Percentiles rank a stretch among this genome's conserved stretches.
phyloP scores from a whole-genome alignment of 495 filamentous ascomycete species.

The Geoglossum glabrum region DNA sequence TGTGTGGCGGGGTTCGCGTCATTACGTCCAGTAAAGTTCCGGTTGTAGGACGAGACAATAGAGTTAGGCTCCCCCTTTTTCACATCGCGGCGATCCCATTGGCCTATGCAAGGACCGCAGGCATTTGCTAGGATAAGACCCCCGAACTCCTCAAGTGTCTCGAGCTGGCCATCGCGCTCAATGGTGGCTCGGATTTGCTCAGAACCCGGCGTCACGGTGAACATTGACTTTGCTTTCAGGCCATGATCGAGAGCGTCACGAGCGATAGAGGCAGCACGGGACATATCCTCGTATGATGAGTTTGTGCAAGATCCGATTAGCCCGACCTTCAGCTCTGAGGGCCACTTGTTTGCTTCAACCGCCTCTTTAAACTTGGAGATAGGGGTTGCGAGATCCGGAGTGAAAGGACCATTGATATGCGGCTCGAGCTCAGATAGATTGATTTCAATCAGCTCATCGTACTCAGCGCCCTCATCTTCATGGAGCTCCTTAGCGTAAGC shows the following conservation, averaged over 20 bases:
- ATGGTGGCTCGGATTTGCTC: conserved; percentile 97
- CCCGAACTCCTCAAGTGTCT: conserved; percentile 94
- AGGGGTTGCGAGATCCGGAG: conserved; percentile 94
- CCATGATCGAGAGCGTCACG: conserved; percentile 87
- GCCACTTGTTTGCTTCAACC: conserved; percentile 87
- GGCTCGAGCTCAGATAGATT: conserved; percentile 90
- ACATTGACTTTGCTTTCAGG: conserved; percentile 79
- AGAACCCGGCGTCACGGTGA: conserved; percentile 89
- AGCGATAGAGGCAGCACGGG: conserved; percentile 82
- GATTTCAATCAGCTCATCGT: conserved; percentile 91
- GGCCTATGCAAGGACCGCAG: conserved; percentile 55
- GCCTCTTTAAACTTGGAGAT: conserved; percentile 95
- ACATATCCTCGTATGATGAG: conserved; percentile 99
- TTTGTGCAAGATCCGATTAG: conserved; percentile 98
- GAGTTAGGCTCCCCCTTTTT: conserved; percentile 96
- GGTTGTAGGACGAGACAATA: conserved; percentile 91
- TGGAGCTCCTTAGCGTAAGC: conserved; percentile 68
- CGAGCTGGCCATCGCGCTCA: conserved; percentile 79
- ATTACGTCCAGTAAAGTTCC: conserved; percentile 99
- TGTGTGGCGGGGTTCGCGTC: conserved; percentile 98
- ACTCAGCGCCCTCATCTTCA: conserved; percentile 85
- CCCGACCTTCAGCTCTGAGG: conserved; percentile 92
- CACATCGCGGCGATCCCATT: conserved; percentile 90
- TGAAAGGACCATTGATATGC: conserved; percentile 98
- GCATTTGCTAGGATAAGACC: conserved; percentile 93